These are phyloP conservation scores for Aspergillus spinulosporus DNA, from an alignment of 2,329 filamentous ascomycete species.

Conservation along the genomic window DNA sequence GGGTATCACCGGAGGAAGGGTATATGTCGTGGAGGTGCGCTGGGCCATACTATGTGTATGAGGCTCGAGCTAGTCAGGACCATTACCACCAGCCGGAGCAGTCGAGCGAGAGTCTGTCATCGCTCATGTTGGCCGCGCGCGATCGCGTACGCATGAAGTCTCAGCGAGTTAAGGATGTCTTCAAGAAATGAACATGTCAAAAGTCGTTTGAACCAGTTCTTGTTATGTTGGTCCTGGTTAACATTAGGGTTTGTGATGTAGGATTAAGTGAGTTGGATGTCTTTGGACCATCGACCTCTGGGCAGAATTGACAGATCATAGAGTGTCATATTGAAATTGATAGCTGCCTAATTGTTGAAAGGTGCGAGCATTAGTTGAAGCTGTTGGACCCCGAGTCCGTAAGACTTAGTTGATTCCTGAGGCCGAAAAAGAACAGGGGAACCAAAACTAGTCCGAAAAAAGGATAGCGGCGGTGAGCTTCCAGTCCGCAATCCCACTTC, in stretches of 20 bases:
- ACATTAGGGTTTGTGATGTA: neutral
- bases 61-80: neutral
- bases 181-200: constrained; percentile 19
- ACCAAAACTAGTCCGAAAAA: constrained; percentile 25
- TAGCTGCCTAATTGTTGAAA: neutral
- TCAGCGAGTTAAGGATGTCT: constrained; percentile 21
- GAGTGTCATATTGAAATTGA: neutral
- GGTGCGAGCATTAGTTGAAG: neutral
- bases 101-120: constrained; percentile 15
- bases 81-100: neutral
- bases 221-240: neutral
- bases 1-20: neutral
- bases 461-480: constrained; percentile 39
- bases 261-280: neutral
- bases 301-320: neutral
- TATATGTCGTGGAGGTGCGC: constrained; percentile 6
- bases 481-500: constrained; percentile 40
- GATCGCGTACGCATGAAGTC: constrained; percentile 20
- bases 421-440: constrained; percentile 19
- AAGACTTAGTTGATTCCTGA: constrained; percentile 7
- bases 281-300: too few relatives aligned
- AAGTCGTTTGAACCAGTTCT: neutral
- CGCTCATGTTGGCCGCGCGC: constrained; percentile 20
- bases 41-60: constrained; percentile 7
- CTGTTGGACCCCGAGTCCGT: too few relatives aligned